These are phyloP conservation scores for Prunus persica DNA, from an alignment of 306 rosid species.

Conservation along the genomic window DNA sequence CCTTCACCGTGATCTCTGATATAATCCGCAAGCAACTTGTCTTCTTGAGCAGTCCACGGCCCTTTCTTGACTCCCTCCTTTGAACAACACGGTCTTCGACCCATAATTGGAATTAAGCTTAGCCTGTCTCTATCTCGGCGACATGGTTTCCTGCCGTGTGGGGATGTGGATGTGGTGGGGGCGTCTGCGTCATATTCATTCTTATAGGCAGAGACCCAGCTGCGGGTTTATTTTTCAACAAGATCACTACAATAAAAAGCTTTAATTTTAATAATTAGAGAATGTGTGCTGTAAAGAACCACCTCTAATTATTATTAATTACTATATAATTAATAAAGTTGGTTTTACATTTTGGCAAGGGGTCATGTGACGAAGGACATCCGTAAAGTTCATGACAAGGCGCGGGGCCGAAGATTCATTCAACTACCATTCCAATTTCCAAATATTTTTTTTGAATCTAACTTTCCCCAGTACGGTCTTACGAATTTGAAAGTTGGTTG, in stretches of 20 bases:
- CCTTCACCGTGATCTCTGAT: slow-evolving; percentile 31
- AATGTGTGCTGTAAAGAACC: no score
- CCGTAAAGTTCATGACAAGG: background rate
- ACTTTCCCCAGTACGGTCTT: slow-evolving; percentile 14
- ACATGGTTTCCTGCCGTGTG: background rate
- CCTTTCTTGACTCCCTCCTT: slow-evolving; percentile 36
- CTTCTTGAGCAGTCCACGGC: slow-evolving; percentile 39
- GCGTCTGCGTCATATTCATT: background rate
- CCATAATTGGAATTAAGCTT: slow-evolving; percentile 11
- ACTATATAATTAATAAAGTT: background rate
- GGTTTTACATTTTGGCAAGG: background rate
- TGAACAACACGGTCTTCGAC: slow-evolving; percentile 36
- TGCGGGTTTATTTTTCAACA: background rate
- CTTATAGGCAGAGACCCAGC: background rate
- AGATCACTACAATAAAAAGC: no score
- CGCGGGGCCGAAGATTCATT: background rate
- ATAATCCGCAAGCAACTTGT: slow-evolving; percentile 24
- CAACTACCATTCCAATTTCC: slow-evolving; percentile 11
- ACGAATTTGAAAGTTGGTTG: slow-evolving; percentile 12
- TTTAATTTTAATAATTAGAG: no score
- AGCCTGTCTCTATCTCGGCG: background rate
- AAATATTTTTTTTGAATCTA: background rate
- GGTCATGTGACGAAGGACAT: background rate
- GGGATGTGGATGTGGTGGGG: background rate
- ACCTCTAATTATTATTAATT: no score